Percentiles rank a stretch among this genome's conserved stretches.
phyloP scores from a whole-genome alignment of 2,329 filamentous ascomycete genomes.

The Bipolaris bicolor region DNA sequence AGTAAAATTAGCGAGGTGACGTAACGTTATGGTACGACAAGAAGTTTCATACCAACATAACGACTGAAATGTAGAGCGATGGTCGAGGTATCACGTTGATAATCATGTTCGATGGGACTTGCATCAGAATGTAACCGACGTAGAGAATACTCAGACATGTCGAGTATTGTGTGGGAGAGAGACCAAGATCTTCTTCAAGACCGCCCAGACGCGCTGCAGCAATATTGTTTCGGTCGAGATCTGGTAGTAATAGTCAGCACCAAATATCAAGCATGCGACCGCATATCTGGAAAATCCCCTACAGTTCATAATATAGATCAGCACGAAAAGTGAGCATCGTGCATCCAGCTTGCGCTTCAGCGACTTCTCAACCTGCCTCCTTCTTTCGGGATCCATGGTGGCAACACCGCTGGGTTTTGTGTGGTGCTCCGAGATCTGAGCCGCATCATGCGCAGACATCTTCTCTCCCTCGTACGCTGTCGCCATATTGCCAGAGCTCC shows the following conservation, averaged over 20 bases:
- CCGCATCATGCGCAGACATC: constrained; percentile 11
- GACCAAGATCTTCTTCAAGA: constrained; percentile 39
- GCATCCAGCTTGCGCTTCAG: constrained; percentile 45
- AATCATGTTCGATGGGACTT: constrained; percentile 54
- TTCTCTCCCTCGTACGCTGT: constrained; percentile 16
- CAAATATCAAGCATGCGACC: neutral
- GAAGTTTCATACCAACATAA: constrained; percentile 37
- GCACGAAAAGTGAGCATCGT: constrained; percentile 42
- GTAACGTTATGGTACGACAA: neutral
- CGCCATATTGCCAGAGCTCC: constrained; percentile 10
- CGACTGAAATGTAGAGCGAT: constrained; percentile 44
- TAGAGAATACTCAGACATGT: constrained; percentile 44
- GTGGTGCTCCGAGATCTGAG: constrained; percentile 14
- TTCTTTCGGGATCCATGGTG: constrained; percentile 39
- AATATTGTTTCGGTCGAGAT: constrained; percentile 41
- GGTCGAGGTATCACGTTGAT: constrained; percentile 48
- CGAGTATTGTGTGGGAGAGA: constrained; percentile 42
- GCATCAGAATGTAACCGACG: constrained; percentile 25
- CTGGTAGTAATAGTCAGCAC: neutral
- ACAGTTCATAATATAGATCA: constrained; percentile 49
- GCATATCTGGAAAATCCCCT: neutral
- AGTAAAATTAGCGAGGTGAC: neutral
- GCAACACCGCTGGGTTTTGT: constrained; percentile 24
- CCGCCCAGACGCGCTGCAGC: constrained; percentile 44
- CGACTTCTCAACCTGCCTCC: constrained; percentile 41